These are phyloP conservation scores for Tulasnella sp. DNA, from an alignment of 768 basidiomycete species.

Conservation along the genomic window DNA sequence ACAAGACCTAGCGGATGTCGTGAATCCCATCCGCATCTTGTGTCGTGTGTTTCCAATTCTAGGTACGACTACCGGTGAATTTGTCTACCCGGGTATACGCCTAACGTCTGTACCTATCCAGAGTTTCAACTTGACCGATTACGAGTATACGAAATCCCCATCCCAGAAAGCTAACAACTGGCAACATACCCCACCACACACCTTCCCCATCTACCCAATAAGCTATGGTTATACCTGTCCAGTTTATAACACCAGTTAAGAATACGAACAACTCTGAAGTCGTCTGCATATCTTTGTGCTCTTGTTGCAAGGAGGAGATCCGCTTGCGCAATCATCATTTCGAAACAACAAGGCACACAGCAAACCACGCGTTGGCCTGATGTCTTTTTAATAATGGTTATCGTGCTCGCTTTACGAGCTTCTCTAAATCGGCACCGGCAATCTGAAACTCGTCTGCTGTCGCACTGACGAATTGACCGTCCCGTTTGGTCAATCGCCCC, in stretches of 20 bases:
- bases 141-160: slow-evolving; percentile 8
- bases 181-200: background rate
- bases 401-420: background rate
- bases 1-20: slow-evolving; percentile 7
- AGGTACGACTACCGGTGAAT: background rate
- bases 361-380: no score
- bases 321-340: no score
- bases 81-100: background rate
- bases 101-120: background rate
- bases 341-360: no score
- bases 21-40: background rate
- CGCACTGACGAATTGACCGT: slow-evolving; percentile 56
- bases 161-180: background rate
- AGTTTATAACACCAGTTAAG: no score
- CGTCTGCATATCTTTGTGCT: no score
- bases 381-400: background rate
- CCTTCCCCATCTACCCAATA: no score
- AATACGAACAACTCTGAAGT: no score
- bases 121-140: slow-evolving; percentile 14
- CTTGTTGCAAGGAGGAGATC: no score
- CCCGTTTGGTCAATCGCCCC: slow-evolving; percentile 68
- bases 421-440: slow-evolving; percentile 19
- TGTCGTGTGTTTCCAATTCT: slow-evolving; percentile 7
- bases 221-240: no score
- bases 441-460: slow-evolving; percentile 62